Evolutionary conservation across 2,329 filamentous ascomycete species (phyloP), one percentile per base, ranked within the genome.

Genomic region (Calonectria honghensis): DNA sequence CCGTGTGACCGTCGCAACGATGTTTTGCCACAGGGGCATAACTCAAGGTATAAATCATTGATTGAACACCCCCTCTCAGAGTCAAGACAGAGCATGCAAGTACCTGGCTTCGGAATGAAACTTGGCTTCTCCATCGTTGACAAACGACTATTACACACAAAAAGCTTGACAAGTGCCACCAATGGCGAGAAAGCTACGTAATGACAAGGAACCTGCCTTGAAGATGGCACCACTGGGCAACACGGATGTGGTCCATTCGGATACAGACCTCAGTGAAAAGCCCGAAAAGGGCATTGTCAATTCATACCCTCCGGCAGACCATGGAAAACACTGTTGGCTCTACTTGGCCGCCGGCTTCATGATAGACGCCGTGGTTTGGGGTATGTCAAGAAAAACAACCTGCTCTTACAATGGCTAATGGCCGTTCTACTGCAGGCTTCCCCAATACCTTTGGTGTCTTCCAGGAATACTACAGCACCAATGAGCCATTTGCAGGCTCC

Each of bases 371-470:
- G 31, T 68, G 10, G 39, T 59, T 45, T 73, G 70, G 70, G 70
- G 70, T 68, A 64, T 4, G 66, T 69, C 18, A 32, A 37, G 24
- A 11, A 68, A 20, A 6, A 39, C 1, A 39, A 20, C 35, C 14
- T 41, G 57, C 57, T 41, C 35, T 27, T 27, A 29, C 37, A 2
- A 9, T 29, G 68, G 32, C 54, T 70, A 41, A 70, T 31, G 14
- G 18, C 35, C 24, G 16, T 45, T 39, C 45, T 6, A 32, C 37
- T 14, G 35, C 57, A 73, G 71, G 71, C 9, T 73, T 73, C n/a
- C 65, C 65, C 24, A 52, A 52, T 24, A 39, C 71, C 16, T 73
- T 68, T 61, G 71, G 71, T 24, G 65, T 73, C 39, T 73, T 73
- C 39, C 71, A 73, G 41, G 65, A 69, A 27, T 73, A 73, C 45